These are phyloP conservation scores for Thelephora aurantiotincta DNA, from an alignment of 768 basidiomycete species.

Conservation along the genomic window DNA sequence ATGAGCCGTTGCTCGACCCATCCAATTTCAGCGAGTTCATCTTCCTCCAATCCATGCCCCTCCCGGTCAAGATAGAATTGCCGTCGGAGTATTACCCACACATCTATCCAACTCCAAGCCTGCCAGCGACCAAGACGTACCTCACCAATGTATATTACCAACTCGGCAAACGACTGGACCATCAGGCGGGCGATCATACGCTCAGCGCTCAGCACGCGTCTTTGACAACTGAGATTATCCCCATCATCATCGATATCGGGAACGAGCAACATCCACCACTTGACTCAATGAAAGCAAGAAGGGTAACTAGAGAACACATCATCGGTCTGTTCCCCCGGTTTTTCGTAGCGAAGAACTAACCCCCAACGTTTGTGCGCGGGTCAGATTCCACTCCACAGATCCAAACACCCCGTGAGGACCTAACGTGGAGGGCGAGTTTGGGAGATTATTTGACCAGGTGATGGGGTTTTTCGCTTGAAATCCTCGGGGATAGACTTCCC, in stretches of 20 bases:
- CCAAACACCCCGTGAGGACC: too few species aligned
- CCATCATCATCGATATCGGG: not conserved
- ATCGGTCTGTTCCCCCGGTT: slow-evolving; percentile 34
- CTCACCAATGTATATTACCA: slow-evolving; percentile 45
- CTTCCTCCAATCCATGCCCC: slow-evolving; percentile 22
- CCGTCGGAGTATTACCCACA: slow-evolving; percentile 30
- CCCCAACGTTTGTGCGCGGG: too few species aligned
- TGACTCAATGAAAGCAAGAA: too few species aligned
- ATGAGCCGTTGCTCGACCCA: slow-evolving; percentile 40
- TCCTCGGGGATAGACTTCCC: too few species aligned
- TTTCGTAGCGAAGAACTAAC: slow-evolving; percentile 20
- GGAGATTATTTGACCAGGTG: too few species aligned
- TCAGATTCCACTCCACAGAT: too few species aligned
- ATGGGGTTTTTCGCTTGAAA: too few species aligned
- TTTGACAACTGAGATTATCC: slow-evolving; percentile 17
- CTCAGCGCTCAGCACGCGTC: slow-evolving; percentile 32
- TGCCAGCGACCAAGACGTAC: slow-evolving; percentile 48
- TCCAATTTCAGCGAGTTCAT: slow-evolving; percentile 30
- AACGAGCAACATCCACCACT: not conserved
- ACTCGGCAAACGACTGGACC: slow-evolving; percentile 41
- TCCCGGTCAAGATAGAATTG: slow-evolving; percentile 25
- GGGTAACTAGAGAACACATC: slow-evolving; percentile 18
- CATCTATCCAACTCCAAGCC: slow-evolving; percentile 35
- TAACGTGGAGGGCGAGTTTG: too few species aligned
- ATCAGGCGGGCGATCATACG: slow-evolving; percentile 30